These are phyloP conservation scores for Ogataea sp. DNA, from an alignment of 805 yeast species.

Conservation along the genomic window DNA sequence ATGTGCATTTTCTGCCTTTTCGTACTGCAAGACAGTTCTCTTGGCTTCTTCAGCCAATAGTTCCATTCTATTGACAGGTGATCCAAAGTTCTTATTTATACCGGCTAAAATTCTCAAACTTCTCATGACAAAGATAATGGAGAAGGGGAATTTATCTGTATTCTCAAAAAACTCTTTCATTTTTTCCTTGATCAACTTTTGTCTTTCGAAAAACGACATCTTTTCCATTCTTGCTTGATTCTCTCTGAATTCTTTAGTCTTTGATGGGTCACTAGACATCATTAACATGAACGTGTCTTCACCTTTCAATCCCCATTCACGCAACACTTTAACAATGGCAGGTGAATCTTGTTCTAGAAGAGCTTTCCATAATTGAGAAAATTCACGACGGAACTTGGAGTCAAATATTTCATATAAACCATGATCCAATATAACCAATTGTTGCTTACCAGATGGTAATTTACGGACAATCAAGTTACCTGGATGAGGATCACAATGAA, in stretches of 20 bases:
- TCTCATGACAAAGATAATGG: conserved; percentile 56
- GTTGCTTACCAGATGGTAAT: conserved; percentile 28
- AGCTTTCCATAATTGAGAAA: conserved; percentile 56
- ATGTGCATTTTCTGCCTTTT: conserved; percentile 4
- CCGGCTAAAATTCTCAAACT: conserved; percentile 72
- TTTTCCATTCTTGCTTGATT: conserved; percentile 20
- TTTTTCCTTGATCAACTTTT: conserved; percentile 34
- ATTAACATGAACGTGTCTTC: conserved; percentile 55
- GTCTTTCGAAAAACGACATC: conserved; percentile 31
- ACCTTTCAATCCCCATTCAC: conserved; percentile 62
- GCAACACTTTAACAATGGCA: conserved; percentile 40
- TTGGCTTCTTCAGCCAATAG: conserved; percentile 52
- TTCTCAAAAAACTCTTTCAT: conserved; percentile 52
- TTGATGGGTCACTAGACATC: conserved; percentile 39
- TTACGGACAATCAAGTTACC: conserved; percentile 60
- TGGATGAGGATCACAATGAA: conserved; percentile 77
- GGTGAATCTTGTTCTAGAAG: conserved; percentile 44
- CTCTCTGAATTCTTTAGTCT: conserved; percentile 14
- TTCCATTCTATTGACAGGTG: conserved; percentile 69
- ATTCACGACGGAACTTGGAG: conserved; percentile 43
- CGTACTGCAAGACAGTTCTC: conserved; percentile 11
- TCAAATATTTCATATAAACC: conserved; percentile 58
- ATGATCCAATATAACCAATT: conserved; percentile 66
- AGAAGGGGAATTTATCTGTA: conserved; percentile 58
- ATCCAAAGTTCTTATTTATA: conserved; percentile 53